Conservation (phyloP, 2,329 filamentous ascomycete species). For the Diplodia scrobiculata region DNA sequence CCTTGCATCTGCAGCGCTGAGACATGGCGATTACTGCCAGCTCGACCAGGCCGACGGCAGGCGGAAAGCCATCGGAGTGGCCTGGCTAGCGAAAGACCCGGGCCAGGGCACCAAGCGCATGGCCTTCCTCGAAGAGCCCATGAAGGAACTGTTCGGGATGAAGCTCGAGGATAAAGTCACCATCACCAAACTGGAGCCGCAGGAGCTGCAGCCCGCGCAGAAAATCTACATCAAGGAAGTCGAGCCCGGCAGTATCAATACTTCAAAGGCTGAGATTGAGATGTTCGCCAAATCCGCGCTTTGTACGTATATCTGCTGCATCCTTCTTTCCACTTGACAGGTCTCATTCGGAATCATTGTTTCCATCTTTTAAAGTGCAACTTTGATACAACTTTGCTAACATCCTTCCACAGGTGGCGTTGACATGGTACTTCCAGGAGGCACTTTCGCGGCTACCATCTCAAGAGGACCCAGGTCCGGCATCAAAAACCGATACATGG, state of each 20-base stretch:
- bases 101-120: constrained; percentile 44
- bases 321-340: background rate
- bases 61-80: constrained; percentile 59
- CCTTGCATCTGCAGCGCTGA: constrained; percentile 58
- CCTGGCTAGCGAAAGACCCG: constrained; percentile 59
- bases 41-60: constrained; percentile 47
- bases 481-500: constrained; percentile 63
- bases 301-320: constrained; percentile 34
- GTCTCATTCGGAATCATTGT: background rate
- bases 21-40: constrained; percentile 62
- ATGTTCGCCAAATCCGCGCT: constrained; percentile 40
- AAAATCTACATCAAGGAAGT: constrained; percentile 37
- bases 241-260: constrained; percentile 33
- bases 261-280: constrained; percentile 35
- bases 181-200: constrained; percentile 56
- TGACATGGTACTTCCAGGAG: constrained; percentile 69
- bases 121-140: constrained; percentile 67
- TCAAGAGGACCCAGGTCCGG: constrained; percentile 51
- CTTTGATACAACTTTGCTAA: background rate
- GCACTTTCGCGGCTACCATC: constrained; percentile 61
- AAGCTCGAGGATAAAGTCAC: constrained; percentile 70
- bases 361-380: background rate
- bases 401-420: constrained; percentile 54
- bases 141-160: constrained; percentile 72
- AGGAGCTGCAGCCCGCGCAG: constrained; percentile 38